phyloP scores from a whole-genome alignment of 805 yeast genomes.

The Wickerhamiella dianesei region DNA sequence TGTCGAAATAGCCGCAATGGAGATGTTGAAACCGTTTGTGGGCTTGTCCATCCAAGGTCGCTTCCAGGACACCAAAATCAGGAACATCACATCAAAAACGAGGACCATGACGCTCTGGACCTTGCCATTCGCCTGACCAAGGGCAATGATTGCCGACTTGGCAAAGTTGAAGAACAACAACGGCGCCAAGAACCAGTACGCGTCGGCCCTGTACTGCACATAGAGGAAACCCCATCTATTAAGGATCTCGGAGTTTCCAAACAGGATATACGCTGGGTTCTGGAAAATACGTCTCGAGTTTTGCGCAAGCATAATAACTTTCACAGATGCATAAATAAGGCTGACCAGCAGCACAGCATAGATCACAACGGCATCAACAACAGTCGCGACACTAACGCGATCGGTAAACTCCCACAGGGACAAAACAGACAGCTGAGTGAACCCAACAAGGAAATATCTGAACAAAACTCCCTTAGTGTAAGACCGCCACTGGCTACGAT shows the following conservation, averaged over 20 bases:
- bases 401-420: slow-evolving; percentile 83
- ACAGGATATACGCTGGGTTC: slow-evolving; percentile 84
- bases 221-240: slow-evolving; percentile 87
- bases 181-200: slow-evolving; percentile 68
- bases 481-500: slow-evolving; percentile 41
- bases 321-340: slow-evolving; percentile 55
- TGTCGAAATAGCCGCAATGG: slow-evolving; percentile 65
- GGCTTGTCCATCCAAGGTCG: slow-evolving; percentile 92
- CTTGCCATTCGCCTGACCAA: slow-evolving; percentile 68
- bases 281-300: slow-evolving; percentile 58
- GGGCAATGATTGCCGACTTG: slow-evolving; percentile 75
- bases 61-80: slow-evolving; percentile 48
- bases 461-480: slow-evolving; percentile 80
- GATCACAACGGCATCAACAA: slow-evolving; percentile 65
- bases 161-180: slow-evolving; percentile 51
- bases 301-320: slow-evolving; percentile 63
- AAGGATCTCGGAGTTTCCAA: slow-evolving; percentile 66
- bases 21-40: slow-evolving; percentile 85
- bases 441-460: slow-evolving; percentile 68
- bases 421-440: slow-evolving; percentile 72
- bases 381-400: slow-evolving; percentile 69
- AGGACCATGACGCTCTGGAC: slow-evolving; percentile 69
- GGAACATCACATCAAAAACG: slow-evolving; percentile 58
- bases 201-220: slow-evolving; percentile 78
- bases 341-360: slow-evolving; percentile 45